A percentile compares a stretch with the other conserved stretches of the same genome.
Evolutionary conservation across 371 early-diverging fungal genomes (phyloP).

Genomic region (Syncephalastrum racemosum): DNA sequence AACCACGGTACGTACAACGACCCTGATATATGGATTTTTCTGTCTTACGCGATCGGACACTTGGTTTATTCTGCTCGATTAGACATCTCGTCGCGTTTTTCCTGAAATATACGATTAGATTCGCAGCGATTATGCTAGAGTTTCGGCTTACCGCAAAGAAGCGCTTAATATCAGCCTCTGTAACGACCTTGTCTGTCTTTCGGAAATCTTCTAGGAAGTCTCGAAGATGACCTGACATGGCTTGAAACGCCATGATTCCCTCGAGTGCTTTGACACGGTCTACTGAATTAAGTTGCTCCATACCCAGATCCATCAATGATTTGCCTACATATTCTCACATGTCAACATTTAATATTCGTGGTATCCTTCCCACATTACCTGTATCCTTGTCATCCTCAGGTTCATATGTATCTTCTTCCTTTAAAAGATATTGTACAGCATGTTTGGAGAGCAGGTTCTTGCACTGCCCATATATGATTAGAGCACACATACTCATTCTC

Average conservation of each 20-base stretch:
- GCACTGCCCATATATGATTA: conserved; percentile 19
- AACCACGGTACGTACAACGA: no score
- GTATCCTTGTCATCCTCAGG: conserved; percentile 53
- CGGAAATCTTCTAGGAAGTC: conserved; percentile 69
- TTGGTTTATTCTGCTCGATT: no score
- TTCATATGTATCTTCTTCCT: conserved; percentile 45
- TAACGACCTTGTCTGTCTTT: conserved; percentile 70
- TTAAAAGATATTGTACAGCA: conserved; percentile 25
- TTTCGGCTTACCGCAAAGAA: conserved; percentile 59
- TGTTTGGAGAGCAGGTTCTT: conserved; percentile 17
- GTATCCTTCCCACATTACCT: conserved; percentile 17
- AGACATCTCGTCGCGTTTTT: conserved; percentile 2
- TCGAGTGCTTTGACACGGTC: conserved; percentile 77
- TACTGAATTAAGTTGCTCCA: conserved; percentile 70
- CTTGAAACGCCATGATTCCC: conserved; percentile 57
- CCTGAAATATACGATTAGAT: neutral
- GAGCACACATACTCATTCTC: neutral
- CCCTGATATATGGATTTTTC: no score
- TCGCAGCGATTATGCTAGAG: neutral
- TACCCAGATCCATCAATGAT: conserved; percentile 74
- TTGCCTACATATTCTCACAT: conserved; percentile 51
- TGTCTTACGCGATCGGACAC: neutral
- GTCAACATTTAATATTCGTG: conserved; percentile 34
- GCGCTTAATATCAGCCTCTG: conserved; percentile 67
- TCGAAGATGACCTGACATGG: conserved; percentile 58